Percentiles rank a stretch among this genome's conserved stretches.
Evolutionary conservation across 2,329 filamentous ascomycete genomes (phyloP).

Genomic region (Ascochyta clinopodiicola): DNA sequence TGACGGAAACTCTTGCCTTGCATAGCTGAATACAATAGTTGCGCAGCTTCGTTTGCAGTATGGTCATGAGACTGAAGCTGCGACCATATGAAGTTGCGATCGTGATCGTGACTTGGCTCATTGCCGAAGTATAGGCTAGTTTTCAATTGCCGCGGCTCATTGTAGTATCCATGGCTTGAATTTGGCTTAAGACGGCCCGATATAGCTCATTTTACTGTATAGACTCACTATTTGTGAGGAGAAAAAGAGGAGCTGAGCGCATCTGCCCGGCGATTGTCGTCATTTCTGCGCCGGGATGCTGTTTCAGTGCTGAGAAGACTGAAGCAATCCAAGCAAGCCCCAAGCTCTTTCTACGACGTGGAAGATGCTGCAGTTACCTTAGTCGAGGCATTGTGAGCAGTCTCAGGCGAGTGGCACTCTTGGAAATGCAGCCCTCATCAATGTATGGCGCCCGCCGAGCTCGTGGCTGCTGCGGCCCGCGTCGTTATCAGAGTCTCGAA

Average conservation of each 20-base stretch:
- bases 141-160: slow-evolving; percentile 15
- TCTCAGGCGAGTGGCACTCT: slow-evolving; percentile 10
- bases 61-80: not conserved
- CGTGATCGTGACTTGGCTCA: not conserved
- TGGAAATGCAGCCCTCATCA: slow-evolving; percentile 13
- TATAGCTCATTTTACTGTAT: slow-evolving; percentile 8
- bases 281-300: not conserved
- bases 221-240: slow-evolving; percentile 8
- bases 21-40: not conserved
- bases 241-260: slow-evolving; percentile 15
- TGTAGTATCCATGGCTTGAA: slow-evolving; percentile 1
- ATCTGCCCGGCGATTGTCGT: not conserved
- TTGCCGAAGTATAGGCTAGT: slow-evolving; percentile 9
- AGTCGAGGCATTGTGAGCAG: slow-evolving; percentile 7
- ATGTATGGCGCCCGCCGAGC: slow-evolving; percentile 16
- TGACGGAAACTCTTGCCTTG: slow-evolving; percentile 4
- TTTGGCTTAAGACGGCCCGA: slow-evolving; percentile 10
- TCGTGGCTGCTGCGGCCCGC: slow-evolving; percentile 12
- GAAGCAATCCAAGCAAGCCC: slow-evolving; percentile 12
- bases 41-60: not conserved
- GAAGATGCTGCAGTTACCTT: slow-evolving; percentile 2
- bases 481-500: slow-evolving; percentile 11
- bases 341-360: slow-evolving; percentile 12
- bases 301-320: not conserved
- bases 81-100: slow-evolving; percentile 3